phyloP scores from a whole-genome alignment of 2,329 filamentous ascomycete species.

The Knufia fluminis region DNA sequence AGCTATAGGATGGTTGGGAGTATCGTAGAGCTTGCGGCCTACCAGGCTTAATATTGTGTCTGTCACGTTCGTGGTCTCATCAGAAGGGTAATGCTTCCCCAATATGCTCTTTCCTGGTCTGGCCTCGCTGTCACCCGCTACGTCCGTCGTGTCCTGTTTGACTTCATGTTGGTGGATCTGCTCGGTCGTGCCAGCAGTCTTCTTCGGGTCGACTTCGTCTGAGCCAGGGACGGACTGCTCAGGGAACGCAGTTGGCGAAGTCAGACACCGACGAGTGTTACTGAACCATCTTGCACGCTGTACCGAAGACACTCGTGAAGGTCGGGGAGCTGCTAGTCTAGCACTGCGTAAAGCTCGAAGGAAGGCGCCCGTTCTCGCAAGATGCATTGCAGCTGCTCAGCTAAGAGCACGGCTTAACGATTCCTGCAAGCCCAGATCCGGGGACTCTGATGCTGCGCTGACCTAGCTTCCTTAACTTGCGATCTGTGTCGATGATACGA shows the following conservation, averaged over 20 bases:
- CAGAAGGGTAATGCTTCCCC: constrained; percentile 29
- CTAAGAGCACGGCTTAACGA: neutral
- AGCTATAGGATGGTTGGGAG: constrained; percentile 76
- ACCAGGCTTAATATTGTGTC: constrained; percentile 64
- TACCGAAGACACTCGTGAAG: neutral
- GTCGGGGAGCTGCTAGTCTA: constrained; percentile 7
- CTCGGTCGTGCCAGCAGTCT: constrained; percentile 11
- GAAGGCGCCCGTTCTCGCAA: constrained; percentile 19
- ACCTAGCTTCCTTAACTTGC: too few relatives aligned
- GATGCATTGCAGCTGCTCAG: constrained; percentile 14
- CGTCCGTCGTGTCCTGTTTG: constrained; percentile 13
- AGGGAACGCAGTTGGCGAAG: constrained; percentile 12
- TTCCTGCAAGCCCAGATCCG: neutral
- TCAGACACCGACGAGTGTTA: neutral
- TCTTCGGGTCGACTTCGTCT: constrained; percentile 18
- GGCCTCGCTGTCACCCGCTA: constrained; percentile 8
- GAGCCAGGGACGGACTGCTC: constrained; percentile 16
- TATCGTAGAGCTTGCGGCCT: constrained; percentile 74
- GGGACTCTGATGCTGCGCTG: neutral
- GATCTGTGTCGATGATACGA: neutral
- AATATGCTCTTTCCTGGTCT: constrained; percentile 18
- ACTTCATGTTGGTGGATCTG: constrained; percentile 5
- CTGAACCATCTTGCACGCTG: neutral
- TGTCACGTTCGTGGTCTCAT: constrained; percentile 80
- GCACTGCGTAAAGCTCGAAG: constrained; percentile 17